phyloP scores from a whole-genome alignment of 2,329 filamentous ascomycete species.

The Cladosporium sp. region DNA sequence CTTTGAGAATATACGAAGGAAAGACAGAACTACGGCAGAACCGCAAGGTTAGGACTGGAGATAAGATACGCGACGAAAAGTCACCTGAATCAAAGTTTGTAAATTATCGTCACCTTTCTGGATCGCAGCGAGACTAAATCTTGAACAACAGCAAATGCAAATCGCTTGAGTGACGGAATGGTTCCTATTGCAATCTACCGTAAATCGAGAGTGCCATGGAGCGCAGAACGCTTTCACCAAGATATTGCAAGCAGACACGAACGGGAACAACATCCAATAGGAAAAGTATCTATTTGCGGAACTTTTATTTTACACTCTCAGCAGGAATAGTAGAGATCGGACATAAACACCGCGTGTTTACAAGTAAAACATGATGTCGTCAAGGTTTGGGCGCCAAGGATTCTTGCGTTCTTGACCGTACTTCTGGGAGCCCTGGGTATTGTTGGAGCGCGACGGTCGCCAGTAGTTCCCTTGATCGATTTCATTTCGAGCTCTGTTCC shows the following conservation, averaged over 20 bases:
- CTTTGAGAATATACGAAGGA: constrained; percentile 7
- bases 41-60: background rate
- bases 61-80: background rate
- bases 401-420: constrained; percentile 10
- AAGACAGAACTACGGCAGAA: constrained; percentile 11
- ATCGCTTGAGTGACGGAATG: background rate
- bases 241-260: background rate
- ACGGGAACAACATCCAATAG: background rate
- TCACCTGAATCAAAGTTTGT: background rate
- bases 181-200: background rate
- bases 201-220: too few relatives aligned
- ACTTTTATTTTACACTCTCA: background rate
- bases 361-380: constrained; percentile 19
- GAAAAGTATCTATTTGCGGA: background rate
- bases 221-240: too few relatives aligned
- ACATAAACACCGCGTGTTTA: background rate
- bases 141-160: background rate
- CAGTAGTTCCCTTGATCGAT: background rate
- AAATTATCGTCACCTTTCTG: background rate
- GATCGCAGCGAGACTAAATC: background rate
- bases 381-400: constrained; percentile 17
- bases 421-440: background rate
- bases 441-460: background rate
- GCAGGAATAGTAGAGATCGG: background rate
- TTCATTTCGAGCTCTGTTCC: background rate